Evolutionary conservation across 306 rosid genomes (phyloP), one percentile per base, ranked within the genome.

Genomic region (Vigna hirtella): DNA sequence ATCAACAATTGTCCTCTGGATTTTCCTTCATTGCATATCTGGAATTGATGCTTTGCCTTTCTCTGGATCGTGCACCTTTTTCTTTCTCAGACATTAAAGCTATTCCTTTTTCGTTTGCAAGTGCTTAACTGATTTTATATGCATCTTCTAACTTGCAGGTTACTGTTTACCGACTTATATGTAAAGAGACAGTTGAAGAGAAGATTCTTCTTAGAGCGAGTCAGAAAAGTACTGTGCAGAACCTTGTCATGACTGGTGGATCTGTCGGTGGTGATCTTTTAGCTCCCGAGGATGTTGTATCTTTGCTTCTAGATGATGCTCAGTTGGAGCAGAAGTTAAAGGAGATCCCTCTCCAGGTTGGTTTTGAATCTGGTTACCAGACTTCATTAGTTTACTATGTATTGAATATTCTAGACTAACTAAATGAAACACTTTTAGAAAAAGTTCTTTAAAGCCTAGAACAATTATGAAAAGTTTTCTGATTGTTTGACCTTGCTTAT

Each of bases 181-280:
- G 99, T 73, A 93, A 95, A 87, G 99, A 95, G 83, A 95, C 99
- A 0, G 98, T 95, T 76, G 99, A 95, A 89, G 99, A 95, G 88
- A 95, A 95, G 87, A 95, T 95, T 87, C 94, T 95, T 84, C 96
- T 86, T 38, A 87, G 98, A 87, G 99, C 99, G 38, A 90, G 96
- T 82, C 99, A 95, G 83, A 95, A 95, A 90, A 95, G 89, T 70
- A 91, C 99, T 52, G 99, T 95, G 51, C 99, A 95, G 85, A 94
- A 95, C 90, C 99, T 95, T 80, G 98, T 95, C 76, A 95, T 95
- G 98, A 93, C 94, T 1, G 99, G 99, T 70, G 99, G 99, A 71
- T 97, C 96, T 86, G 96, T 93, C 74, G 98, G 91, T 76, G 98
- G 98, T 73, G 99, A 95, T 80, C 86, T 95, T 75, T 77, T 95